These are phyloP conservation scores for Aspergillus brasiliensis DNA, from an alignment of 2,329 filamentous ascomycete genomes.

Conservation along the genomic window DNA sequence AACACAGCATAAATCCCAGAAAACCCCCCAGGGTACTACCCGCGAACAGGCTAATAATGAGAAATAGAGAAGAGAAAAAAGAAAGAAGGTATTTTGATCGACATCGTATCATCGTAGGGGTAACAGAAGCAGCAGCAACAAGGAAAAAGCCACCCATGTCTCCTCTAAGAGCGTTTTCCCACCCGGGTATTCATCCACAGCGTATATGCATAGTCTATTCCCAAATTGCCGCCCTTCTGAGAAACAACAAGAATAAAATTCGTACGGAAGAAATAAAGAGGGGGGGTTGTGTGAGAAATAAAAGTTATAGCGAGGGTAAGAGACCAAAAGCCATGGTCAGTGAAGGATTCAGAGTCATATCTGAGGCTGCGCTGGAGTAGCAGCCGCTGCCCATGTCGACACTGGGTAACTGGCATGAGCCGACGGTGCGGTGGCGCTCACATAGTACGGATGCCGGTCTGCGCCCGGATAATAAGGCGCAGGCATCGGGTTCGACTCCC, in stretches of 20 bases:
- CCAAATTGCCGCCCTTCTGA: conserved; percentile 26
- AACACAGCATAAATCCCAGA: conserved; percentile 14
- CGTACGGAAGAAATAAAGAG: conserved; percentile 12
- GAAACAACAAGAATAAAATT: conserved; percentile 16
- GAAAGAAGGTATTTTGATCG: conserved; percentile 19
- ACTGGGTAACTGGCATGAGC: conserved; percentile 39
- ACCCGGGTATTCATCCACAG: conserved; percentile 24
- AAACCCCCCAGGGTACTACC: conserved; percentile 7
- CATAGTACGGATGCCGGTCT: conserved; percentile 39
- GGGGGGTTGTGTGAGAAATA: conserved; percentile 13
- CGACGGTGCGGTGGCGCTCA: conserved; percentile 28
- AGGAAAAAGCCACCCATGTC: conserved; percentile 23
- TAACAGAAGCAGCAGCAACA: conserved; percentile 21
- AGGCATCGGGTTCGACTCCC: conserved; percentile 39
- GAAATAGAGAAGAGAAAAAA: no score
- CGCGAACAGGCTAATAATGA: conserved; percentile 1
- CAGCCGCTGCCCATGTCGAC: conserved; percentile 41
- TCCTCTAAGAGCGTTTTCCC: conserved; percentile 25
- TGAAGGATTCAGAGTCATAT: conserved; percentile 29
- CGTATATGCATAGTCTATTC: conserved; percentile 26
- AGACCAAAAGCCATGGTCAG: conserved; percentile 15
- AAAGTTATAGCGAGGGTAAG: conserved; percentile 8
- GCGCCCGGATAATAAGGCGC: conserved; percentile 36
- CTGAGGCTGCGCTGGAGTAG: conserved; percentile 41
- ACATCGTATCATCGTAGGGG: conserved; percentile 23